A percentile compares a stretch with the other conserved stretches of the same genome.
Conservation (phyloP, 2,329 filamentous ascomycete species). For the Monosporascus sp. region DNA sequence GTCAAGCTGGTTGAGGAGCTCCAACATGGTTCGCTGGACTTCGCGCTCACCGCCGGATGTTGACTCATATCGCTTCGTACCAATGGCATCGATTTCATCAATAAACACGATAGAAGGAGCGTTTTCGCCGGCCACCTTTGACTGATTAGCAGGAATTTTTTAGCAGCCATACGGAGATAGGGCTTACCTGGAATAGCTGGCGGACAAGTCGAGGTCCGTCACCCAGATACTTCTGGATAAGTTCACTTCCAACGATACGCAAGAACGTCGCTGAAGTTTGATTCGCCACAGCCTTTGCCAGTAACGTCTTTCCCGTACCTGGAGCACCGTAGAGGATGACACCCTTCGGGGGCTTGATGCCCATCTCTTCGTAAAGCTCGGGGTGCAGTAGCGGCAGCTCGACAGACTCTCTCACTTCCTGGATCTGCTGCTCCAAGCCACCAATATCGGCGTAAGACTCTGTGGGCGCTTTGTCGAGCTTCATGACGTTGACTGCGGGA, state of each 20-base stretch:
- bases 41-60: slow-evolving; percentile 96
- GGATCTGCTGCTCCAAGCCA: slow-evolving; percentile 90
- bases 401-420: slow-evolving; percentile 95
- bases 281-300: slow-evolving; percentile 96
- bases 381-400: slow-evolving; percentile 92
- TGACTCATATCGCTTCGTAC: slow-evolving; percentile 97
- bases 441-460: slow-evolving; percentile 99
- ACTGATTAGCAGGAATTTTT: slow-evolving; percentile 15
- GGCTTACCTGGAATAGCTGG: slow-evolving; percentile 78
- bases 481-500: slow-evolving; percentile 96
- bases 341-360: slow-evolving; percentile 98
- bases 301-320: slow-evolving; percentile 91
- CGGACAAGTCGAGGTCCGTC: slow-evolving; percentile 92
- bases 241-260: slow-evolving; percentile 91
- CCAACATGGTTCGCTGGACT: slow-evolving; percentile 97
- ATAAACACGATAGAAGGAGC: slow-evolving; percentile 98
- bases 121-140: slow-evolving; percentile 85
- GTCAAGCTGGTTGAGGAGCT: slow-evolving; percentile 95
- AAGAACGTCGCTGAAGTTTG: slow-evolving; percentile 98
- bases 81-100: slow-evolving; percentile 97
- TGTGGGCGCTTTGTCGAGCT: slow-evolving; percentile 96
- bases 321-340: slow-evolving; percentile 97
- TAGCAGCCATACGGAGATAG: background rate
- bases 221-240: slow-evolving; percentile 98
- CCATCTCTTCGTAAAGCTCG: slow-evolving; percentile 99